Evolutionary conservation across 495 filamentous ascomycete genomes (phyloP).

Genomic region (Penicillium longicatenatum): DNA sequence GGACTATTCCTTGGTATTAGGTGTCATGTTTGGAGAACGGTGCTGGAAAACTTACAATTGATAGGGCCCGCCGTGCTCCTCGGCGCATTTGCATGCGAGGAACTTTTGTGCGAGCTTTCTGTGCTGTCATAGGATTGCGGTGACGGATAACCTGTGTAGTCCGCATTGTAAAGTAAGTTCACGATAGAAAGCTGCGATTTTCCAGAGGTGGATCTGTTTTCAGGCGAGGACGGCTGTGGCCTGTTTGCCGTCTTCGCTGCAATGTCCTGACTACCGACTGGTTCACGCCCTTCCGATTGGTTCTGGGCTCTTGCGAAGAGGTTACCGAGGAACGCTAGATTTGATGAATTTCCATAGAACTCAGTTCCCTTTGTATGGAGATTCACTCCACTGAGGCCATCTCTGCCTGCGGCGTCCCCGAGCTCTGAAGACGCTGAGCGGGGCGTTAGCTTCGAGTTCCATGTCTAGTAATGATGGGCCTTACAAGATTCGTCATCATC

Average conservation of each 20-base stretch:
- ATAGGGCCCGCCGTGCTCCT: not conserved
- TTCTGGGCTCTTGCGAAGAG: slow-evolving; percentile 24
- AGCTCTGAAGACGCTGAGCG: slow-evolving; percentile 15
- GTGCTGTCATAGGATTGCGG: slow-evolving; percentile 9
- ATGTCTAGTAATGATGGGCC: not conserved
- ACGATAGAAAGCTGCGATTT: slow-evolving; percentile 28
- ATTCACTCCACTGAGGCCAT: slow-evolving; percentile 28
- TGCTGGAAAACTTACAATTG: not conserved
- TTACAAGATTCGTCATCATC: not conserved
- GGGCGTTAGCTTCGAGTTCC: not conserved
- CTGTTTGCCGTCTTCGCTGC: not conserved
- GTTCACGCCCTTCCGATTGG: slow-evolving; percentile 15
- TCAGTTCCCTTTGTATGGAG: slow-evolving; percentile 33
- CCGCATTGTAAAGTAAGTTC: slow-evolving; percentile 29
- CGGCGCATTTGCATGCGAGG: not conserved
- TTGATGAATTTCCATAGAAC: slow-evolving; percentile 32
- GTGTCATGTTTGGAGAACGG: not conserved
- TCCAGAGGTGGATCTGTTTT: slow-evolving; percentile 4
- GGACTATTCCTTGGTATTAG: not conserved
- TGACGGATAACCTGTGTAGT: slow-evolving; percentile 18
- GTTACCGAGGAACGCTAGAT: slow-evolving; percentile 28
- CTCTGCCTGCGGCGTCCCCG: slow-evolving; percentile 23
- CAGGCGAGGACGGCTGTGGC: not conserved
- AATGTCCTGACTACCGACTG: not conserved
- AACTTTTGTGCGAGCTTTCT: not conserved